A percentile compares a stretch with the other conserved stretches of the same genome.
These are phyloP conservation scores for Thalia dealbata DNA, from an alignment of 176 grass and related monocot genomes.

Conservation along the genomic window DNA sequence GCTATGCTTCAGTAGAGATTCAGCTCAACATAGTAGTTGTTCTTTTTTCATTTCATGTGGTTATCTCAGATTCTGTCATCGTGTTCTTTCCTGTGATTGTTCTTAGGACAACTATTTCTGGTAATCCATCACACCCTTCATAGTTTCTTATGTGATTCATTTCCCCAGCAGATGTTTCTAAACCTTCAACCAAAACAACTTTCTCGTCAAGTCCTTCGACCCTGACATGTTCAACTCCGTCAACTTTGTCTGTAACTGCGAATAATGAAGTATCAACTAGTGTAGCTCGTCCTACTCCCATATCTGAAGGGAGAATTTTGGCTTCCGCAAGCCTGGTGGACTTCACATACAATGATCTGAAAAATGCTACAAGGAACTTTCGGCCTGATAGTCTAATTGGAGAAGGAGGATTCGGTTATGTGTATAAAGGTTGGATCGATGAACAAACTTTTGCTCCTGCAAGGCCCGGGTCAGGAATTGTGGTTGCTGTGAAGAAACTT, in stretches of 20 bases:
- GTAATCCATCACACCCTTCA: background rate
- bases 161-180: constrained; percentile 40
- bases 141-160: background rate
- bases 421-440: constrained; percentile 1
- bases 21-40: background rate
- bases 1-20: no score
- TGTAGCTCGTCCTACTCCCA: constrained; percentile 26
- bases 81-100: background rate
- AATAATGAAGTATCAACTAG: constrained; percentile 17
- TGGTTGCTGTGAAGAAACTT: constrained; percentile 2
- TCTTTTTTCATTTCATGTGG: background rate
- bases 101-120: no score
- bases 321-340: background rate
- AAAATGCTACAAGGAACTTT: background rate
- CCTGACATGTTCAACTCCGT: constrained; percentile 37
- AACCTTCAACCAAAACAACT: constrained; percentile 42
- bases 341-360: background rate
- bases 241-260: constrained; percentile 49
- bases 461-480: background rate
- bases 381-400: background rate
- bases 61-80: background rate
- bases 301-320: constrained; percentile 1
- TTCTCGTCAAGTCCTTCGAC: constrained; percentile 43
- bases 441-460: constrained; percentile 1
- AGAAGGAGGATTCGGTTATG: constrained; percentile 2